Evolutionary conservation across 2,329 filamentous ascomycete species (phyloP).

Genomic region (Colletotrichum shisoi): DNA sequence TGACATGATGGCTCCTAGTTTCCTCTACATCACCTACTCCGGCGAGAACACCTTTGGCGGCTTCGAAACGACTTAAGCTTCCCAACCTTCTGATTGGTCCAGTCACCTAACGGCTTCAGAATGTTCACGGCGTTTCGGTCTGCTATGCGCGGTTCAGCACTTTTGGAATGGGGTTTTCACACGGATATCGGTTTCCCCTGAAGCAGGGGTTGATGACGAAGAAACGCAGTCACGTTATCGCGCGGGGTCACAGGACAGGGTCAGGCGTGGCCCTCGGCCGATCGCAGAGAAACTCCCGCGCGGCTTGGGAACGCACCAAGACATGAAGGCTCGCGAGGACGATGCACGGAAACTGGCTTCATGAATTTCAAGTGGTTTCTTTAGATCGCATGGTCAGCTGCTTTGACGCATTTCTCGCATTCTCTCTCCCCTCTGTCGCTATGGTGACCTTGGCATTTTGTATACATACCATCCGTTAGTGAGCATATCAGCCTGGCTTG

Average conservation of each 20-base stretch:
- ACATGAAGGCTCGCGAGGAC: conserved; percentile 32
- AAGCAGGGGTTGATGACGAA: conserved; percentile 32
- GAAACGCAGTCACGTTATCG: conserved; percentile 38
- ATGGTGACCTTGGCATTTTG: conserved; percentile 14
- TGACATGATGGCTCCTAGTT: conserved; percentile 58
- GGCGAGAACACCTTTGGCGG: conserved; percentile 97
- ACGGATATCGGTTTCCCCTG: conserved; percentile 31
- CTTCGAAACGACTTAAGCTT: conserved; percentile 52
- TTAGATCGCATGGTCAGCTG: conserved; percentile 30
- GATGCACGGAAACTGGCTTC: conserved; percentile 30
- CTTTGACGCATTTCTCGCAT: conserved; percentile 5
- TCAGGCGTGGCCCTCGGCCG: conserved; percentile 25
- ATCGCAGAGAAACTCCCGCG: conserved; percentile 22
- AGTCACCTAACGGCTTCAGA: conserved; percentile 33
- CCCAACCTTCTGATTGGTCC: conserved; percentile 30
- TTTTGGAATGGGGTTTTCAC: conserved; percentile 36
- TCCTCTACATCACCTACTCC: conserved; percentile 99
- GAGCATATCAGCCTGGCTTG: not conserved
- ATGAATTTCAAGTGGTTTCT: conserved; percentile 31
- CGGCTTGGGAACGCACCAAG: conserved; percentile 33
- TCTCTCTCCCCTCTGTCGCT: not conserved
- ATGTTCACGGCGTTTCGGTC: conserved; percentile 39
- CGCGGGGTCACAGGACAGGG: conserved; percentile 34
- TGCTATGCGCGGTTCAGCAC: conserved; percentile 35
- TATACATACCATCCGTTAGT: conserved; percentile 15